phyloP scores from a whole-genome alignment of 176 grass and related monocot species.

The Otatea glauca region DNA sequence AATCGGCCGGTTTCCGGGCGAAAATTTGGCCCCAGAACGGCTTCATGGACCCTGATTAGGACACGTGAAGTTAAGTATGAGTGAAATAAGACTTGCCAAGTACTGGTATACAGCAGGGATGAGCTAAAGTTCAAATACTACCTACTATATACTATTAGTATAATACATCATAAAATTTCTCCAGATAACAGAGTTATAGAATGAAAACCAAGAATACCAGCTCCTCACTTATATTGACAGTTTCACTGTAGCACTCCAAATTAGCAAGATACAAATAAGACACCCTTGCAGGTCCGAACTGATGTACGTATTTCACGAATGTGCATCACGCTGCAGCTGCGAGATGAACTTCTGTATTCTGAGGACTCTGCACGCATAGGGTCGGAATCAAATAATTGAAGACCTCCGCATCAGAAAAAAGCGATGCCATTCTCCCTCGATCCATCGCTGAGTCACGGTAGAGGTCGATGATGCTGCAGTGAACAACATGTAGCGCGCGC shows the following conservation, averaged over 20 bases:
- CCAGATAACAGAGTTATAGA: background rate
- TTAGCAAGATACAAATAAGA: background rate
- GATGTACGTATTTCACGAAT: too few relatives aligned
- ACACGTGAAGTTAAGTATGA: background rate
- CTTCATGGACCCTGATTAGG: background rate
- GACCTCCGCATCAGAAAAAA: background rate
- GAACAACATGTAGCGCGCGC: background rate
- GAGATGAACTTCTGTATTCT: too few relatives aligned
- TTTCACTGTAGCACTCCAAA: too few relatives aligned
- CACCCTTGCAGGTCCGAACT: too few relatives aligned
- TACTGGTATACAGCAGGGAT: background rate
- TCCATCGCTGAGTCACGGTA: background rate
- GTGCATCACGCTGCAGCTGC: too few relatives aligned
- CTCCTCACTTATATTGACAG: too few relatives aligned
- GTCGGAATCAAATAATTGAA: constrained; percentile 35
- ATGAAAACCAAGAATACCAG: background rate
- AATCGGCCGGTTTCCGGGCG: too few relatives aligned
- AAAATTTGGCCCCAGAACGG: too few relatives aligned
- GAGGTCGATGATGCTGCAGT: background rate
- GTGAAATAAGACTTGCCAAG: background rate
- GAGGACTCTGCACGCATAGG: background rate
- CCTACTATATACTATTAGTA: too few relatives aligned
- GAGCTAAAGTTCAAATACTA: background rate
- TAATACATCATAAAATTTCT: too few relatives aligned
- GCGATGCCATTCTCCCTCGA: background rate